Conservation (phyloP, 768 basidiomycete genomes). For the Boletus subcaerulescens region DNA sequence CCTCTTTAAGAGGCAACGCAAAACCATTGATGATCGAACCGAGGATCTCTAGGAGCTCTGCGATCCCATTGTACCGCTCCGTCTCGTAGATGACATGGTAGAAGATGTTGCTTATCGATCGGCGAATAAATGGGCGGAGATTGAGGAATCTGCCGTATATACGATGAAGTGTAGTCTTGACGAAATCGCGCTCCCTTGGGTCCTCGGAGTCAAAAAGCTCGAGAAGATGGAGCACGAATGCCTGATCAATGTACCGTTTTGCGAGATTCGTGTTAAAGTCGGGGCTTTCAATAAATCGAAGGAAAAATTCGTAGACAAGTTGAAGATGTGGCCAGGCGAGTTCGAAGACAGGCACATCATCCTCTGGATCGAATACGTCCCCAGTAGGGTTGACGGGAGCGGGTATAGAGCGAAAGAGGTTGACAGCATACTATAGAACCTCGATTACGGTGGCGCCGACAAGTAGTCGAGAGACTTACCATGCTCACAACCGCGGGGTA, state of each 20-base stretch:
- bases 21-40: constrained; percentile 99
- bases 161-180: constrained; percentile 97
- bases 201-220: constrained; percentile 99
- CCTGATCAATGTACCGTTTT: constrained; percentile 95
- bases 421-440: constrained; percentile 79
- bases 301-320: constrained; percentile 99
- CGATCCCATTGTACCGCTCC: constrained; percentile 98
- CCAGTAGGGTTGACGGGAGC: constrained; percentile 98
- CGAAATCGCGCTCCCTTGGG: constrained; percentile 96
- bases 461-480: constrained; percentile 48
- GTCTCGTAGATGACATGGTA: constrained; percentile 99
- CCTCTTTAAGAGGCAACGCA: constrained; percentile 95
- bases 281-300: constrained; percentile 94
- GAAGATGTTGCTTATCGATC: constrained; percentile 99
- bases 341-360: constrained; percentile 98
- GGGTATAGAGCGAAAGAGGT: constrained; percentile 99
- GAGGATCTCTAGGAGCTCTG: constrained; percentile 95
- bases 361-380: constrained; percentile 98
- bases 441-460: constrained; percentile 4
- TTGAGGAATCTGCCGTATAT: constrained; percentile 99
- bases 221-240: constrained; percentile 92
- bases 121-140: constrained; percentile 95
- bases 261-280: constrained; percentile 99
- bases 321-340: constrained; percentile 99
- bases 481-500: constrained; percentile 99